Percentiles rank a stretch among this genome's conserved stretches.
These are phyloP conservation scores for Cenococcum geophilum DNA, from an alignment of 495 filamentous ascomycete genomes.

Conservation along the genomic window DNA sequence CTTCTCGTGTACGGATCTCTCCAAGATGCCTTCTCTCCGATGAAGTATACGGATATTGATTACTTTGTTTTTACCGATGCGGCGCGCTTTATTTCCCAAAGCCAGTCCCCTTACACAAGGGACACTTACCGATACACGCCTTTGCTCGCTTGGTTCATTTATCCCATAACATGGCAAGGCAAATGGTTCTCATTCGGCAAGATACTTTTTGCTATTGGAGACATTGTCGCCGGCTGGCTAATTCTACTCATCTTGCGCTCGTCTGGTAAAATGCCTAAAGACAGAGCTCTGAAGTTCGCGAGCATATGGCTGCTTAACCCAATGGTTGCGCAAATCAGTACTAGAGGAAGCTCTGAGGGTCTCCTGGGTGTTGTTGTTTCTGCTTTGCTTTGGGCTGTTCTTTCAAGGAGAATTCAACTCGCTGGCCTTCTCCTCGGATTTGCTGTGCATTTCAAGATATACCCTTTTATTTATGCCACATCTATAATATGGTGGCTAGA, in stretches of 20 bases:
- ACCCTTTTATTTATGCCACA: conserved; percentile 88
- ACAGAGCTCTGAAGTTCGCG: conserved; percentile 63
- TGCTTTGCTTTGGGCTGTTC: conserved; percentile 73
- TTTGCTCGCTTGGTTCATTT: conserved; percentile 78
- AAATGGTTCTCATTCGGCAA: conserved; percentile 82
- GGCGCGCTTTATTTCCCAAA: conserved; percentile 61
- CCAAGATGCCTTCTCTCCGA: conserved; percentile 81
- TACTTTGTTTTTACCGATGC: conserved; percentile 99
- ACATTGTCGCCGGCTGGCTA: conserved; percentile 84
- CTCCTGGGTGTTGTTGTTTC: conserved; percentile 77
- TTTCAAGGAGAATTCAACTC: conserved; percentile 50
- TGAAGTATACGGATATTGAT: conserved; percentile 99
- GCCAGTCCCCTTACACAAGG: conserved; percentile 70
- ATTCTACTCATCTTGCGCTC: conserved; percentile 56
- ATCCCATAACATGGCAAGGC: conserved; percentile 65
- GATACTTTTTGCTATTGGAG: conserved; percentile 72
- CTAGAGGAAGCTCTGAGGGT: conserved; percentile 87
- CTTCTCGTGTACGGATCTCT: conserved; percentile 81
- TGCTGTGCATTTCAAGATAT: conserved; percentile 95
- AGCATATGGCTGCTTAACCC: conserved; percentile 91
- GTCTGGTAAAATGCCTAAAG: conserved; percentile 43
- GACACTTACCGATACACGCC: conserved; percentile 98
- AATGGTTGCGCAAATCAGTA: conserved; percentile 96
- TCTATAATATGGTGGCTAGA: conserved; percentile 88
- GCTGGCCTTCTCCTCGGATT: conserved; percentile 76